Base-by-base conservation (phyloP, 2,329 filamentous ascomycete genomes). In the Rosellinia necatrix region DNA sequence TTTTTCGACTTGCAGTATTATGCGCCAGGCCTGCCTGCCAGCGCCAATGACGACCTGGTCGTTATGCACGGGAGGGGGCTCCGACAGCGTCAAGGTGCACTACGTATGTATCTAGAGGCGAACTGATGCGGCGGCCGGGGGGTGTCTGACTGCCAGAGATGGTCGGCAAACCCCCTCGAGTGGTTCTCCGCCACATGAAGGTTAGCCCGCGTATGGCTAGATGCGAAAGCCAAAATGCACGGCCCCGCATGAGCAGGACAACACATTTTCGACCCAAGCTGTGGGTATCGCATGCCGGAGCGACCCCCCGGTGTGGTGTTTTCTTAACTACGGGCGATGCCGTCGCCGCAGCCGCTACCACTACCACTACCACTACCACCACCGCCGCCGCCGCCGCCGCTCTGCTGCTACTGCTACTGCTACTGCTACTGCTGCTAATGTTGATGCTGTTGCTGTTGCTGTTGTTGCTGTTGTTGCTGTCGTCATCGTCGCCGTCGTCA, bases 371-470 rank as follows among this genome's bases (percentile, higher is more conserved):
- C n/a, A n/a, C n/a, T n/a, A n/a, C n/a, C n/a, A n/a, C n/a, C n/a
- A n/a, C n/a, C n/a, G n/a, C n/a, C n/a, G n/a, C n/a, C n/a, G n/a
- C n/a, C n/a, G n/a, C n/a, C n/a, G n/a, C n/a, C n/a, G n/a, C n/a
- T n/a, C n/a, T n/a, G n/a, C n/a, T n/a, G n/a, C n/a, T n/a, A n/a
- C n/a, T n/a, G n/a, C n/a, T n/a, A n/a, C n/a, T n/a, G n/a, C n/a
- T n/a, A n/a, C n/a, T n/a, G n/a, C n/a, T n/a, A n/a, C n/a, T n/a
- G n/a, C n/a, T 17, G 32, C 8, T 25, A 13, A 13, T 27, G 15
- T 27, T 48, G 34, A 48, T 38, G 38, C 37, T 32, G 41, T 47
- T n/a, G n/a, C n/a, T n/a, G n/a, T n/a, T n/a, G n/a, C n/a, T n/a
- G n/a, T n/a, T n/a, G n/a, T n/a, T n/a, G n/a, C n/a, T n/a, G n/a